phyloP scores from a whole-genome alignment of 345 rosid genomes.

The Sapria himalayana region DNA sequence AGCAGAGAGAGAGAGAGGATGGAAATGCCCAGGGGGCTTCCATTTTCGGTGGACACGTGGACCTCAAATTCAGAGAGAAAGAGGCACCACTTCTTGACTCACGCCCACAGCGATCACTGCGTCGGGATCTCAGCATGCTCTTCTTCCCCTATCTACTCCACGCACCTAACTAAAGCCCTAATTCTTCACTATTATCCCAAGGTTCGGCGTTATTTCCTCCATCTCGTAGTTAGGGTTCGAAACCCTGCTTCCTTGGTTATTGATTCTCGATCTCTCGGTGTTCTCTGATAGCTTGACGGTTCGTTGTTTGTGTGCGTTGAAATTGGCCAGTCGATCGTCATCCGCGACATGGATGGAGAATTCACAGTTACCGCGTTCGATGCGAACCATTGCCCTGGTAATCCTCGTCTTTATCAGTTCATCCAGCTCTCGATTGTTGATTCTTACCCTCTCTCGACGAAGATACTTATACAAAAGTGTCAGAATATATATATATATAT shows the following conservation, averaged over 20 bases:
- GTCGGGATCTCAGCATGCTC: constrained; percentile 28
- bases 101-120: constrained; percentile 71
- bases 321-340: constrained; percentile 27
- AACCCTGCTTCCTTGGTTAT: not conserved
- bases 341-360: constrained; percentile 41
- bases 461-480: too few relatives aligned
- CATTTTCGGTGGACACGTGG: constrained; percentile 74
- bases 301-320: constrained; percentile 43
- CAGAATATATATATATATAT: too few relatives aligned
- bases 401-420: not conserved
- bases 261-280: not conserved
- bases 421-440: too few relatives aligned
- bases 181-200: constrained; percentile 31
- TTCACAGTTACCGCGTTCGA: constrained; percentile 55
- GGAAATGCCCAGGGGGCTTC: constrained; percentile 71
- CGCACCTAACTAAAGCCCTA: constrained; percentile 43
- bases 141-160: constrained; percentile 47
- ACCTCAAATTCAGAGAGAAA: constrained; percentile 29
- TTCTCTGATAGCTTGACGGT: constrained; percentile 28
- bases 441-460: too few relatives aligned
- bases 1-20: too few relatives aligned
- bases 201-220: constrained; percentile 13
- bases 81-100: constrained; percentile 63
- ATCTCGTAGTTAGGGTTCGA: not conserved
- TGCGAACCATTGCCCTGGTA: constrained; percentile 79